phyloP scores from a whole-genome alignment of 164 flowering plant genomes.

The Umbilicus rupestris region DNA sequence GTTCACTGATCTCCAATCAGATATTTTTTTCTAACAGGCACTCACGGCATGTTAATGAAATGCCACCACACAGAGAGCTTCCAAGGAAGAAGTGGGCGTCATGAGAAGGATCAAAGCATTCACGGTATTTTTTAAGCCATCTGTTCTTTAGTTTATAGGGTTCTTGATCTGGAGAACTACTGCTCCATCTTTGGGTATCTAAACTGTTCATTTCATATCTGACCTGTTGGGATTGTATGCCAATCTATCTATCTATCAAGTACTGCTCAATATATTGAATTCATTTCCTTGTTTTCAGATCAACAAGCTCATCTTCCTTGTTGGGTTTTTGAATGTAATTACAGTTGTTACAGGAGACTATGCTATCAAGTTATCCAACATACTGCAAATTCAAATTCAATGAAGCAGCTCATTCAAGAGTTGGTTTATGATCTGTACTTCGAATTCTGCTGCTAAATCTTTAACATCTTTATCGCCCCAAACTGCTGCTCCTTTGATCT shows the following conservation, averaged over 20 bases:
- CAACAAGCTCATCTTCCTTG: too few species aligned
- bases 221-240: too few species aligned
- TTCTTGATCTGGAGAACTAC: neutral
- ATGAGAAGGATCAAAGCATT: neutral
- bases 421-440: conserved; percentile 30
- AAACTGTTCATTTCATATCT: too few species aligned
- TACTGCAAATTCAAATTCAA: too few species aligned
- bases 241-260: too few species aligned
- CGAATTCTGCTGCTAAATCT: conserved; percentile 28
- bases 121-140: neutral
- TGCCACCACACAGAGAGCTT: conserved; percentile 7
- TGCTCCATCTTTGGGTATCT: too few species aligned
- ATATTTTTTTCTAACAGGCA: neutral
- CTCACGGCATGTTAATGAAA: too few species aligned
- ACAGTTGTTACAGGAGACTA: too few species aligned
- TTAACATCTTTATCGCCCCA: conserved; percentile 28
- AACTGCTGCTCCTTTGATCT: conserved; percentile 20
- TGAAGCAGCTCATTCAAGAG: conserved; percentile 30
- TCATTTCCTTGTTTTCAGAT: too few species aligned
- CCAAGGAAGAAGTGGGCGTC: neutral
- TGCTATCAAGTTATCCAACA: too few species aligned
- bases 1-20: conserved; percentile 18
- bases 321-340: too few species aligned
- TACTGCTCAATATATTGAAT: too few species aligned
- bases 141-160: neutral